phyloP scores from a whole-genome alignment of 768 basidiomycete species.

The Phaeotremella skinneri region DNA sequence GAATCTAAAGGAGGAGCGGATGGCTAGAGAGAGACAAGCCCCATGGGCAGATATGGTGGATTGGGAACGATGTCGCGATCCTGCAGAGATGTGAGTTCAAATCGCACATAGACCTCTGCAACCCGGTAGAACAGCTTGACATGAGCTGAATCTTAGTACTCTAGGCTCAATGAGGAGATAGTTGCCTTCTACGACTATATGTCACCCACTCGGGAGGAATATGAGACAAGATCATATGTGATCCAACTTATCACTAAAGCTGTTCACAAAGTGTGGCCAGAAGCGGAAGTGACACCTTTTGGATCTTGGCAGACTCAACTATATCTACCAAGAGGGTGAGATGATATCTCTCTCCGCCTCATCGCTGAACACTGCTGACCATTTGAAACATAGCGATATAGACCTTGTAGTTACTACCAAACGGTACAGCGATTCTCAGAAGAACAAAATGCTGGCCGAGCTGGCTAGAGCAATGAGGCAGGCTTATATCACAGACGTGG shows the following conservation, averaged over 20 bases:
- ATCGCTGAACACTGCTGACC: neutral
- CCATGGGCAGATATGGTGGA: slow-evolving; percentile 73
- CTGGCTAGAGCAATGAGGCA: slow-evolving; percentile 76
- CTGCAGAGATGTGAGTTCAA: slow-evolving; percentile 73
- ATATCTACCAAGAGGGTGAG: slow-evolving; percentile 88
- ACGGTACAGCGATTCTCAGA: slow-evolving; percentile 67
- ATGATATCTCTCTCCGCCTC: neutral
- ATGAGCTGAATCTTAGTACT: neutral
- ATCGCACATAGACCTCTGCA: neutral
- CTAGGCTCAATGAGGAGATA: slow-evolving; percentile 80
- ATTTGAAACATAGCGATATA: slow-evolving; percentile 66
- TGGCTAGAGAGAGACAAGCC: slow-evolving; percentile 51
- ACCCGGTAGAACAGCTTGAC: neutral
- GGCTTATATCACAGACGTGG: slow-evolving; percentile 69
- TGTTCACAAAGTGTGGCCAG: slow-evolving; percentile 66
- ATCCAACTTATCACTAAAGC: slow-evolving; percentile 68
- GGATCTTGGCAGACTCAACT: slow-evolving; percentile 91
- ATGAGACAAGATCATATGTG: slow-evolving; percentile 74
- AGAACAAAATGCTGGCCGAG: slow-evolving; percentile 62
- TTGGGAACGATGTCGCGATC: slow-evolving; percentile 70
- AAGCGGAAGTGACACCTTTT: slow-evolving; percentile 79
- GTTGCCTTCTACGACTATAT: slow-evolving; percentile 81
- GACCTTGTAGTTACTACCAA: slow-evolving; percentile 85
- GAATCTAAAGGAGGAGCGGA: slow-evolving; percentile 58
- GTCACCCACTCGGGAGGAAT: slow-evolving; percentile 78